A percentile compares a stretch with the other conserved stretches of the same genome.
phyloP scores from a whole-genome alignment of 768 basidiomycete genomes.

The Aureoboletus auriporus region DNA sequence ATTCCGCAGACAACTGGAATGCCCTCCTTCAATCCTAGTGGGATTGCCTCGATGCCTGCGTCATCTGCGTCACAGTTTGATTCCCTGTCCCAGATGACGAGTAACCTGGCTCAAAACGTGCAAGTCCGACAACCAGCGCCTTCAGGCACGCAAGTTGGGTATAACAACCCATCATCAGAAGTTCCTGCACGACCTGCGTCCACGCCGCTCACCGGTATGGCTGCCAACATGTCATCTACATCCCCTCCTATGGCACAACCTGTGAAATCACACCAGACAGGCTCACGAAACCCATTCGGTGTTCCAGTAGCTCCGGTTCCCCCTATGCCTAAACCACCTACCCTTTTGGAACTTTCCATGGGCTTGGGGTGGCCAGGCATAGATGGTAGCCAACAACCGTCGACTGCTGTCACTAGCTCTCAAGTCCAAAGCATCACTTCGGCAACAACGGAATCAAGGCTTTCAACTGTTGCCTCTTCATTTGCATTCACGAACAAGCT shows the following conservation, averaged over 20 bases:
- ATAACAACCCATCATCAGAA: conserved; percentile 9
- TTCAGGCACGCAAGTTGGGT: conserved; percentile 4
- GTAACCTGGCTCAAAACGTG: background rate
- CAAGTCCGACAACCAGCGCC: conserved; percentile 7
- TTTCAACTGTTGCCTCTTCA: conserved; percentile 70
- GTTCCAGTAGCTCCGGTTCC: conserved; percentile 56
- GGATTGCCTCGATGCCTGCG: conserved; percentile 12
- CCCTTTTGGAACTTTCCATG: conserved; percentile 74
- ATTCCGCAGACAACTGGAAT: conserved; percentile 60
- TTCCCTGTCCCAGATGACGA: conserved; percentile 9
- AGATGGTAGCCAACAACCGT: conserved; percentile 27
- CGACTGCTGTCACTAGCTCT: conserved; percentile 28
- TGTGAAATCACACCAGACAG: conserved; percentile 86
- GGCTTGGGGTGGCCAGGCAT: conserved; percentile 32
- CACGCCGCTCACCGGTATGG: conserved; percentile 56
- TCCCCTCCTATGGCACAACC: conserved; percentile 53
- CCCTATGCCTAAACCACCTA: conserved; percentile 73
- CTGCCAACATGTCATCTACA: conserved; percentile 19
- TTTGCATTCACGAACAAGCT: conserved; percentile 47
- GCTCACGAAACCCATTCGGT: conserved; percentile 94
- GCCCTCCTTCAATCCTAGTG: conserved; percentile 39
- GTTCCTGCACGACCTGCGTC: conserved; percentile 64
- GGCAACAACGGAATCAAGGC: conserved; percentile 38
- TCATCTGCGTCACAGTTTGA: conserved; percentile 4
- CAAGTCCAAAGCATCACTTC: conserved; percentile 24